phyloP scores from a whole-genome alignment of 192 early-diverging fungal species.

The Mortierella antarctica region DNA sequence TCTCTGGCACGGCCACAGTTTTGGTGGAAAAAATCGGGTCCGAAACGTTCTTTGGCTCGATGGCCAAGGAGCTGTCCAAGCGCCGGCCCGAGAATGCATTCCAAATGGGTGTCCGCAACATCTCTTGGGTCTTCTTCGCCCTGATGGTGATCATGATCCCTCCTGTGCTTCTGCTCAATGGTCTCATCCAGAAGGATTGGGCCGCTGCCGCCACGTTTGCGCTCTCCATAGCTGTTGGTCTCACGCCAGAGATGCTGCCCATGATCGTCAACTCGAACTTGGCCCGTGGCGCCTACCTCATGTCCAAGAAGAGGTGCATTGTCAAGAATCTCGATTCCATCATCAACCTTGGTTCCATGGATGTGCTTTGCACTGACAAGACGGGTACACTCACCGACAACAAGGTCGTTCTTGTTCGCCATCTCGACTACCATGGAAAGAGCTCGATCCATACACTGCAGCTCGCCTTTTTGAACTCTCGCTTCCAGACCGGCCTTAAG shows the following conservation, averaged over 20 bases:
- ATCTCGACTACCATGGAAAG: conserved; percentile 45
- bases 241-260: conserved; percentile 68
- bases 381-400: conserved; percentile 62
- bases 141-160: conserved; percentile 60
- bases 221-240: conserved; percentile 59
- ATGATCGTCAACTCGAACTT: conserved; percentile 66
- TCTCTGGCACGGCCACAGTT: conserved; percentile 62
- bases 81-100: conserved; percentile 53
- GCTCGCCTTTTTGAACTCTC: conserved; percentile 58
- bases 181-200: conserved; percentile 46
- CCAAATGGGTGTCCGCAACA: conserved; percentile 56
- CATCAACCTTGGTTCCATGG: conserved; percentile 59
- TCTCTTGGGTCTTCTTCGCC: conserved; percentile 58
- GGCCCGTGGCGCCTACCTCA: conserved; percentile 55
- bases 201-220: conserved; percentile 57
- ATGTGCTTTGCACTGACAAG: conserved; percentile 62
- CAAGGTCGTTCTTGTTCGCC: conserved; percentile 51
- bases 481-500: conserved; percentile 61
- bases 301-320: conserved; percentile 60
- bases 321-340: conserved; percentile 61
- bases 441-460: conserved; percentile 27
- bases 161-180: conserved; percentile 58
- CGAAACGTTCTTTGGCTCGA: conserved; percentile 57
- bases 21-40: conserved; percentile 57
- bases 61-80: conserved; percentile 52